A percentile compares a stretch with the other conserved stretches of the same genome.
Evolutionary conservation across 192 early-diverging fungal species (phyloP).

Genomic region (Thoreauomyces humboldtii): DNA sequence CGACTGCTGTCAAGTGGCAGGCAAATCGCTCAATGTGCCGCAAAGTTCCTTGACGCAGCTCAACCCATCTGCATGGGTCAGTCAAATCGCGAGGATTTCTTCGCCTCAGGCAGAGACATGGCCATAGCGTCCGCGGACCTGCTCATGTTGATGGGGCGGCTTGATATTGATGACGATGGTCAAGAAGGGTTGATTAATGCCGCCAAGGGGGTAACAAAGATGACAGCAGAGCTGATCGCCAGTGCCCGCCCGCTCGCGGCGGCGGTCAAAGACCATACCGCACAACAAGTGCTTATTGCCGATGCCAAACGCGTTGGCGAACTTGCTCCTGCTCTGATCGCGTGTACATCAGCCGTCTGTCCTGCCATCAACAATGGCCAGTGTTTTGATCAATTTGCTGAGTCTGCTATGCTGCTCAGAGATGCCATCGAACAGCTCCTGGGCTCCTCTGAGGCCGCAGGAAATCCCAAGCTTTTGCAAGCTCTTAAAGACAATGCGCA

Average conservation of each 20-base stretch:
- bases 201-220: conserved; percentile 38
- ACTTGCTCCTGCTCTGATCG: conserved; percentile 33
- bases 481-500: conserved; percentile 36
- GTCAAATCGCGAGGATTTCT: conserved; percentile 34
- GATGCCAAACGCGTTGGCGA: conserved; percentile 40
- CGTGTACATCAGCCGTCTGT: conserved; percentile 38
- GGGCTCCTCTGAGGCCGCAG: conserved; percentile 11
- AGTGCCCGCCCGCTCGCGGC: conserved; percentile 32
- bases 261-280: conserved; percentile 29
- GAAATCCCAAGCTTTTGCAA: conserved; percentile 27
- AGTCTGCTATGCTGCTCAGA: conserved; percentile 42
- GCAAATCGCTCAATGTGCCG: conserved; percentile 29
- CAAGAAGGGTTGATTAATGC: conserved; percentile 48
- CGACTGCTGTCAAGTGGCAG: conserved; percentile 38
- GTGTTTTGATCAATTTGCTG: conserved; percentile 52
- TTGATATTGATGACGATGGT: conserved; percentile 43
- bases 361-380: conserved; percentile 37
- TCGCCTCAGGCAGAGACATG: conserved; percentile 29
- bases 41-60: conserved; percentile 36
- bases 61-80: conserved; percentile 43
- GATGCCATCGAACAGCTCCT: conserved; percentile 33
- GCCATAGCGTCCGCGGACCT: conserved; percentile 33
- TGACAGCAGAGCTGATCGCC: conserved; percentile 38
- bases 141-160: conserved; percentile 40
- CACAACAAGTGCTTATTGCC: conserved; percentile 33